Base-by-base conservation (phyloP, 2,329 filamentous ascomycete genomes). In the Acarospora socialis region DNA sequence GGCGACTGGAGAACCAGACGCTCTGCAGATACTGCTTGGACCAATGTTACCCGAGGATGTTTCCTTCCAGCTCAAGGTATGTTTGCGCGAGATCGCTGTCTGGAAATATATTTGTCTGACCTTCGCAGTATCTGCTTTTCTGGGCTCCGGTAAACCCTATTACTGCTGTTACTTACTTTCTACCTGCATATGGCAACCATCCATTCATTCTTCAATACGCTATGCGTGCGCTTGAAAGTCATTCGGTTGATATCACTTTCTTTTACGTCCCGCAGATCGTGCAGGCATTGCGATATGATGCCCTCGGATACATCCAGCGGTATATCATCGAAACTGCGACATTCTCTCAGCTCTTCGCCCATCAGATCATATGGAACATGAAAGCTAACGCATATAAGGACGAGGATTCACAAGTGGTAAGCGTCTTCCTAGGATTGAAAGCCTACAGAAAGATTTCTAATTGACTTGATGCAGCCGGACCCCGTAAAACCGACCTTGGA, bases 281-380 rank as follows among this genome's bases (percentile, higher is more conserved):
- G 9, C 90, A 99, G 54, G 80, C 82, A 25, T 68, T 99, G 25
- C 78, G 90, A 33, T 94, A 95, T 47, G 90, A 99, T 62, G 71
- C 70, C 8, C 65, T 98, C 15, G 90, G 90, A 34, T 98, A 98
- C 50, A 86, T 94, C 2, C 84, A 94, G 55, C 73, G 87, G 26
- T 98, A 94, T 50, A 95, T 98, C 34, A 67, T 95, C 10, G 90
- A 99, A 59, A 94, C 92, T 1, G 90, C 86, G 1, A 87, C 92
- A 46, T 86, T 93, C 49, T 95, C 90, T n/a, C 90, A 95, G 54
- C 62, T 95, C 6, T 98, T 98, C 55, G 87, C 92, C 2, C 92
- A 99, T 54, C 90, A 99, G 49, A 95, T 98, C 44, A 98, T 99
- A 51, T 99, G 92, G 90, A 99, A 98, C 53, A 98, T 99, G 79